Conservation (phyloP, 2,329 filamentous ascomycete species). For the Cadophora sp. region DNA sequence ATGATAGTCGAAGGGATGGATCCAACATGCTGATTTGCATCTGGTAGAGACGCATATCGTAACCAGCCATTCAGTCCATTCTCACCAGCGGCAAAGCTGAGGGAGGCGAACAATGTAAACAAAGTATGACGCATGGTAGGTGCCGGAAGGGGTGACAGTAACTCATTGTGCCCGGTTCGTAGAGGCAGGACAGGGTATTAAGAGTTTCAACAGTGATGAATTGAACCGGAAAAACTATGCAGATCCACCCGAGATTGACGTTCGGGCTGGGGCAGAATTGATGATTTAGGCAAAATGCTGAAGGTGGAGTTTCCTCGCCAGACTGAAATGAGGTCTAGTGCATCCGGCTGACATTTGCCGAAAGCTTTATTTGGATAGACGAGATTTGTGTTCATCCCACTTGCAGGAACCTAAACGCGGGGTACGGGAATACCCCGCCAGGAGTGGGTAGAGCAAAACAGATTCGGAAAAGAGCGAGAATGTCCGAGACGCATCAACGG, state of each 20-base stretch:
- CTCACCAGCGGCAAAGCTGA: conserved; percentile 52
- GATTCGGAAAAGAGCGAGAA: background rate
- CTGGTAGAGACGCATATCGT: conserved; percentile 63
- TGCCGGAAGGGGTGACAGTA: background rate
- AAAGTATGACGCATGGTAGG: background rate
- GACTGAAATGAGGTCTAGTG: background rate
- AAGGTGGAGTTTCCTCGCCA: background rate
- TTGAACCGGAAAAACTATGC: background rate
- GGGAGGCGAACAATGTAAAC: conserved; percentile 3
- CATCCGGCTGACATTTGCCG: background rate
- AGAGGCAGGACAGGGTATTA: background rate
- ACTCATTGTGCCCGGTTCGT: background rate
- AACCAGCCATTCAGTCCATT: conserved; percentile 68
- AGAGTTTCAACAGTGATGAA: background rate
- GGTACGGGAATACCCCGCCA: background rate
- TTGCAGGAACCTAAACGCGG: background rate
- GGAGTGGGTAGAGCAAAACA: background rate
- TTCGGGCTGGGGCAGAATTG: background rate
- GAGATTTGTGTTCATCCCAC: background rate
- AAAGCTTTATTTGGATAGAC: background rate
- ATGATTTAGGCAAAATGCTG: background rate
- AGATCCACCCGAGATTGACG: background rate
- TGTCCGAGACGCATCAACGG: background rate
- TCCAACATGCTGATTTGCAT: conserved; percentile 47
- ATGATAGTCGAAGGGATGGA: conserved; percentile 55